A percentile compares a stretch with the other conserved stretches of the same genome.
phyloP scores from a whole-genome alignment of 352 stramenopile genomes.

The Pythium myriotylum region DNA sequence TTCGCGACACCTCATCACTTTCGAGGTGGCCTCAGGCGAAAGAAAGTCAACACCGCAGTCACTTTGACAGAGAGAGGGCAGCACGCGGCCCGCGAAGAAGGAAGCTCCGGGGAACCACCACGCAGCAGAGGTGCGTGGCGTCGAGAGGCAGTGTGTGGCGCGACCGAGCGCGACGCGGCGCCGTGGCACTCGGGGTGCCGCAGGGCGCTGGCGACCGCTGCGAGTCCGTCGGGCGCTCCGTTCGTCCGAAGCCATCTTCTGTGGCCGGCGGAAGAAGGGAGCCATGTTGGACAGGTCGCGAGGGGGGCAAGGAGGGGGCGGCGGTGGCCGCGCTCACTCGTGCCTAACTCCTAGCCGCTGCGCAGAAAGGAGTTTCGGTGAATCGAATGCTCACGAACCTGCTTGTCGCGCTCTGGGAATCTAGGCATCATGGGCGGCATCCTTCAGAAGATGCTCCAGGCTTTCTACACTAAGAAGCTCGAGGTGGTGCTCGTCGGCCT shows the following conservation, averaged over 20 bases:
- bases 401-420: slow-evolving; percentile 3
- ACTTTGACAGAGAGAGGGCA: slow-evolving; percentile 20
- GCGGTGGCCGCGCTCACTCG: too few relatives aligned
- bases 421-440: slow-evolving; percentile 88
- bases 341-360: too few relatives aligned
- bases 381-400: slow-evolving; percentile 13
- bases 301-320: background rate
- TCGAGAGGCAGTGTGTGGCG: background rate
- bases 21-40: slow-evolving; percentile 17
- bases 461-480: slow-evolving; percentile 98
- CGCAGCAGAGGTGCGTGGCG: slow-evolving; percentile 4
- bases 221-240: too few relatives aligned
- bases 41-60: slow-evolving; percentile 27
- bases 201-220: too few relatives aligned
- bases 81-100: slow-evolving; percentile 6
- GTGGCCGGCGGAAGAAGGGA: background rate
- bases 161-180: background rate
- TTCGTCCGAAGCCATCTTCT: background rate
- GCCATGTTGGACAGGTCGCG: slow-evolving; percentile 1
- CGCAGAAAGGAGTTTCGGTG: background rate
- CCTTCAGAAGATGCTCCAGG: slow-evolving; percentile 93
- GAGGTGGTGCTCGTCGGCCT: slow-evolving; percentile 97
- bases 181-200: background rate
- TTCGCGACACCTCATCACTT: slow-evolving; percentile 22
- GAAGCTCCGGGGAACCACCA: background rate